Evolutionary conservation across 2,329 filamentous ascomycete species (phyloP).

Genomic region (Didymellaceae sp.): DNA sequence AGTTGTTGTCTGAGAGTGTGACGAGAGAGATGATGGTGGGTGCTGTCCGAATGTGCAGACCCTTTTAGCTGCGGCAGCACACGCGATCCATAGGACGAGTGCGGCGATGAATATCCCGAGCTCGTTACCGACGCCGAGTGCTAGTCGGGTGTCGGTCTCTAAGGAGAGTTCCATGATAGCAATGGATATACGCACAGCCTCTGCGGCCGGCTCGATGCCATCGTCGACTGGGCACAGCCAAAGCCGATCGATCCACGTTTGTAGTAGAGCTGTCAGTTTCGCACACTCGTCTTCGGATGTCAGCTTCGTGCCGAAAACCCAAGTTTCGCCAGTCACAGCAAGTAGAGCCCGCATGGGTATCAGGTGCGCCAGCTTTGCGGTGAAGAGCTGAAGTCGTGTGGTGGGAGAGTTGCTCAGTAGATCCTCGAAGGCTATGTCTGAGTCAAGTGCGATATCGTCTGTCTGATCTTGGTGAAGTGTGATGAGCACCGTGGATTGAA

Average conservation of each 20-base stretch:
- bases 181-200: constrained; percentile 29
- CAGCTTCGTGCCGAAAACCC: constrained; percentile 54
- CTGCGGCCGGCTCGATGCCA: constrained; percentile 18
- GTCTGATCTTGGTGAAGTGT: constrained; percentile 38
- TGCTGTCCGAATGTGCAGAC: neutral
- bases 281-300: constrained; percentile 41
- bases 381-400: constrained; percentile 42
- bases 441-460: constrained; percentile 20
- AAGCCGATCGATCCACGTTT: constrained; percentile 46
- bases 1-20: neutral
- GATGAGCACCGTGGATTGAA: constrained; percentile 49
- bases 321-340: constrained; percentile 54
- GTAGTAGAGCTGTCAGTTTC: constrained; percentile 39
- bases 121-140: constrained; percentile 38
- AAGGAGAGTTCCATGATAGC: constrained; percentile 26
- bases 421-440: constrained; percentile 28
- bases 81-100: constrained; percentile 46
- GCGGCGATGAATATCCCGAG: constrained; percentile 46
- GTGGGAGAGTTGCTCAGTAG: constrained; percentile 31
- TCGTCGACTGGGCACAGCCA: constrained; percentile 26
- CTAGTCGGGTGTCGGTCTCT: constrained; percentile 25
- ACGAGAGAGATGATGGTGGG: neutral
- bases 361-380: constrained; percentile 47
- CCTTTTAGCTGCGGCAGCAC: constrained; percentile 34
- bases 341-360: constrained; percentile 52